These are phyloP conservation scores for Macaranga tanarius DNA, from an alignment of 441 rosid genomes.

Conservation along the genomic window DNA sequence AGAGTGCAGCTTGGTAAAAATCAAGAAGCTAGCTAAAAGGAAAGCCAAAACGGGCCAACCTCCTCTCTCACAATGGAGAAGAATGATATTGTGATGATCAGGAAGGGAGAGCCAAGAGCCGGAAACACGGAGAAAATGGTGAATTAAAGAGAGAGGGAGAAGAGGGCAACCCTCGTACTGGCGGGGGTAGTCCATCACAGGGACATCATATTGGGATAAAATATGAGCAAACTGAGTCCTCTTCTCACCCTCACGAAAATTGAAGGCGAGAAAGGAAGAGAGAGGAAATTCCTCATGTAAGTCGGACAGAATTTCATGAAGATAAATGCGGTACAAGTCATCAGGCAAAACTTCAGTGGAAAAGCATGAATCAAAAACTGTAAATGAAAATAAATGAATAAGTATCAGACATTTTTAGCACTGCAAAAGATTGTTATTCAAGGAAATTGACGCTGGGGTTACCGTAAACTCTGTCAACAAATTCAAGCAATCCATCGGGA, in stretches of 20 bases:
- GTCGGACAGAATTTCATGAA: slow-evolving; percentile 67
- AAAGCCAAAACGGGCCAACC: slow-evolving; percentile 96
- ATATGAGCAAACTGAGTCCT: slow-evolving; percentile 67
- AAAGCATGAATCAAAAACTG: slow-evolving; percentile 96
- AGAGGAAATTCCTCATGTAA: slow-evolving; percentile 81
- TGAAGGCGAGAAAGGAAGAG: slow-evolving; percentile 74
- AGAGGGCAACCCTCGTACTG: slow-evolving; percentile 95
- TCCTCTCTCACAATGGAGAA: slow-evolving; percentile 92
- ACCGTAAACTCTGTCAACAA: slow-evolving; percentile 96
- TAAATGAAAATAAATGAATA: slow-evolving; percentile 16
- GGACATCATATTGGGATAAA: slow-evolving; percentile 70
- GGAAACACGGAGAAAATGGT: slow-evolving; percentile 81
- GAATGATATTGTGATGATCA: slow-evolving; percentile 71
- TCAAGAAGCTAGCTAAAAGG: slow-evolving; percentile 70
- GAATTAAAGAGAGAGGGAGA: slow-evolving; percentile 77
- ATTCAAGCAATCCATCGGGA: slow-evolving; percentile 93
- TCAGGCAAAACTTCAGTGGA: slow-evolving; percentile 81
- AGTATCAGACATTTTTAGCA: slow-evolving; percentile 1
- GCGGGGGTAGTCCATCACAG: slow-evolving; percentile 86
- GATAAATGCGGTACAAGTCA: slow-evolving; percentile 61
- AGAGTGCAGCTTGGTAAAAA: slow-evolving; percentile 69
- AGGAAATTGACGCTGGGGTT: no score
- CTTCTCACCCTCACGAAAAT: slow-evolving; percentile 87
- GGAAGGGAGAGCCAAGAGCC: slow-evolving; percentile 82
- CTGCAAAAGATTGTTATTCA: no score